Evolutionary conservation across 192 early-diverging fungal species (phyloP).

Genomic region (Chytriomyces sp.): DNA sequence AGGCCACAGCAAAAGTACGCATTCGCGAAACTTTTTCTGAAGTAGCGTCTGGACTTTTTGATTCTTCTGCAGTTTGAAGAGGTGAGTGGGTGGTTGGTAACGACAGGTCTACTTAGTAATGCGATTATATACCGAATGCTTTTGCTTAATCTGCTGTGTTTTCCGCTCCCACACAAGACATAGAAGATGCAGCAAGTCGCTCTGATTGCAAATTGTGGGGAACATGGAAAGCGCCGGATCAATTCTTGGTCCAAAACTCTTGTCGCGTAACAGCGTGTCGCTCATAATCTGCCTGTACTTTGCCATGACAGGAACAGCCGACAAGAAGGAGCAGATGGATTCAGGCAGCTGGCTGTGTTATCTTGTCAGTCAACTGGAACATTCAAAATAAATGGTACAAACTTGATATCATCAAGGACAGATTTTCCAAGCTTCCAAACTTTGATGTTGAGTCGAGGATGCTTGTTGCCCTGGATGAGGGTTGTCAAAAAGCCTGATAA

Average conservation of each 20-base stretch:
- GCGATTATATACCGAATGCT: slow-evolving; percentile 38
- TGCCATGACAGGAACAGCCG: slow-evolving; percentile 45
- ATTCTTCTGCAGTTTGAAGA: slow-evolving; percentile 11
- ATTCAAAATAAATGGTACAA: neutral
- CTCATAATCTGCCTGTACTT: slow-evolving; percentile 54
- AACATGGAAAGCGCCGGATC: slow-evolving; percentile 49
- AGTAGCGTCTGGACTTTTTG: slow-evolving; percentile 20
- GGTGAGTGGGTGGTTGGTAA: neutral
- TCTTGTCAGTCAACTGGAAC: no score
- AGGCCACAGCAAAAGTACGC: slow-evolving; percentile 49
- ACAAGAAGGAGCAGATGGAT: slow-evolving; percentile 44
- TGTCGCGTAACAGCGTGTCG: slow-evolving; percentile 37
- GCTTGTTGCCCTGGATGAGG: slow-evolving; percentile 37
- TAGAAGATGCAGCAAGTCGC: slow-evolving; percentile 50
- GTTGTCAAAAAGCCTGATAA: slow-evolving; percentile 36
- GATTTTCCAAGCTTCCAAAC: slow-evolving; percentile 54
- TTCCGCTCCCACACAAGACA: slow-evolving; percentile 49
- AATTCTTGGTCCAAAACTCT: slow-evolving; percentile 18
- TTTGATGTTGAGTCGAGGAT: slow-evolving; percentile 48
- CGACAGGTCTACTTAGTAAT: neutral
- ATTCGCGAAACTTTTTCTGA: slow-evolving; percentile 36
- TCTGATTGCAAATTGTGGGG: slow-evolving; percentile 45
- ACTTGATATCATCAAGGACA: slow-evolving; percentile 51
- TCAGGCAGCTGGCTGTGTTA: slow-evolving; percentile 49
- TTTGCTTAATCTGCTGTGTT: slow-evolving; percentile 24